These are phyloP conservation scores for Stagonosporopsis cucurbitacearum DNA, from an alignment of 2,329 filamentous ascomycete species.

Conservation along the genomic window DNA sequence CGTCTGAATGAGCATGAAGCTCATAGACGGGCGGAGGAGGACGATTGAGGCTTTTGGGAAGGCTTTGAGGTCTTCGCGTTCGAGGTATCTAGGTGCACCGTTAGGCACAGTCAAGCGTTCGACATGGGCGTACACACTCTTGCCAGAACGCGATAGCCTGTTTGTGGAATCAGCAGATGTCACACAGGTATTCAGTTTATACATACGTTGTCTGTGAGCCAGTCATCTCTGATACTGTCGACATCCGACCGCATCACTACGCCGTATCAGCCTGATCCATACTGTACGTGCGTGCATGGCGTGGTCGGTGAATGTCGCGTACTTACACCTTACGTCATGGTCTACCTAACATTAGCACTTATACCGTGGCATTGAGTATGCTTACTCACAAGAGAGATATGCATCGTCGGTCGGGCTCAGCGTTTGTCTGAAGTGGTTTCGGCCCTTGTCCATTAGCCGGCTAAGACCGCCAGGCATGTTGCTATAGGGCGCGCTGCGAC, in stretches of 20 bases:
- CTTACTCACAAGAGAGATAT: conserved; percentile 71
- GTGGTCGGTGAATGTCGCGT: conserved; percentile 23
- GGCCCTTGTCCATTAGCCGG: conserved; percentile 35
- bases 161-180: conserved; percentile 10
- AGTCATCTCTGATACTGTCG: conserved; percentile 86
- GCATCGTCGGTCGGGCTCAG: conserved; percentile 64
- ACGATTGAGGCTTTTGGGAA: conserved; percentile 86
- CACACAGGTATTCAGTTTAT: not conserved
- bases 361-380: not conserved
- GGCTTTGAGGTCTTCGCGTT: conserved; percentile 81
- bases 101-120: conserved; percentile 1
- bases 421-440: conserved; percentile 37
- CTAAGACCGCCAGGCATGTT: conserved; percentile 32
- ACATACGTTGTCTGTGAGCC: conserved; percentile 90
- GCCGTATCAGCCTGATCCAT: conserved; percentile 26
- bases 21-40: conserved; percentile 90
- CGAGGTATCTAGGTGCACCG: conserved; percentile 70
- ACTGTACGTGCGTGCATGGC: conserved; percentile 1
- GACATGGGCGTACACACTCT: conserved; percentile 64
- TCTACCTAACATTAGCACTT: conserved; percentile 54
- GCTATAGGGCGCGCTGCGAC: conserved; percentile 7
- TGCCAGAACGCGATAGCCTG: conserved; percentile 98
- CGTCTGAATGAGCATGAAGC: conserved; percentile 85
- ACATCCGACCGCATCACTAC: conserved; percentile 89
- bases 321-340: conserved; percentile 69